Percentiles rank a stretch among this genome's conserved stretches.
phyloP scores from a whole-genome alignment of 2,329 filamentous ascomycete genomes.

The Paecilomyces niveus region DNA sequence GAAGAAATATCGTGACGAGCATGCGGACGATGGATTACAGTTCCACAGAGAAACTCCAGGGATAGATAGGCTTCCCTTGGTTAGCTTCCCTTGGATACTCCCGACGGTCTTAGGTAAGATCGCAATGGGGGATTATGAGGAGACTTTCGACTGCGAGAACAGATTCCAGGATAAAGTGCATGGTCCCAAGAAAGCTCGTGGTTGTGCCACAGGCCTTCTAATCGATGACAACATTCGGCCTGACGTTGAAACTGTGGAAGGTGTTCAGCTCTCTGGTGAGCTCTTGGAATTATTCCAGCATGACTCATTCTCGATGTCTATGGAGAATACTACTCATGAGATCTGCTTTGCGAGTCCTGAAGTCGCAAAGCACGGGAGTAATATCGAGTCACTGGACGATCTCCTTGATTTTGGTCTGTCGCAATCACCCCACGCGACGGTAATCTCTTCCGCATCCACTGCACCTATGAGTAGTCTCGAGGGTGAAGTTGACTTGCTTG shows the following conservation, averaged over 20 bases:
- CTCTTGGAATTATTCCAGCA: conserved; percentile 24
- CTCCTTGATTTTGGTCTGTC: conserved; percentile 15
- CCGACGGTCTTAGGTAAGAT: conserved; percentile 63
- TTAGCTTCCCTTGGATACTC: conserved; percentile 94
- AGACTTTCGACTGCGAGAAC: background rate
- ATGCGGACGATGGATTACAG: conserved; percentile 8
- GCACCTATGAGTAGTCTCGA: background rate
- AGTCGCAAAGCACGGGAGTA: background rate
- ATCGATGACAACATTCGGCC: background rate
- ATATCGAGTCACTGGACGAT: conserved; percentile 10
- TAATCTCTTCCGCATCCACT: background rate
- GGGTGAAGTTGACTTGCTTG: conserved; percentile 7
- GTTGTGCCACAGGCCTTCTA: background rate
- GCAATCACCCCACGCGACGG: background rate
- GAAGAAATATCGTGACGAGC: conserved; percentile 37
- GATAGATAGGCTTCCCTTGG: conserved; percentile 60
- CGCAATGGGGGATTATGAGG: conserved; percentile 42
- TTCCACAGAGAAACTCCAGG: conserved; percentile 7
- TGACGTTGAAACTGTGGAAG: conserved; percentile 24
- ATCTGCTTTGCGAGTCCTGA: background rate
- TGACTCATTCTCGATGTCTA: conserved; percentile 5
- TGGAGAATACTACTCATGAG: conserved; percentile 1
- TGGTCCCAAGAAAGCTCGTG: background rate
- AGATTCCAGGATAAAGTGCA: conserved; percentile 1
- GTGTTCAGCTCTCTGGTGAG: conserved; percentile 27